Evolutionary conservation across 352 stramenopile species (phyloP).

Genomic region (Phytophthora chlamydospora): DNA sequence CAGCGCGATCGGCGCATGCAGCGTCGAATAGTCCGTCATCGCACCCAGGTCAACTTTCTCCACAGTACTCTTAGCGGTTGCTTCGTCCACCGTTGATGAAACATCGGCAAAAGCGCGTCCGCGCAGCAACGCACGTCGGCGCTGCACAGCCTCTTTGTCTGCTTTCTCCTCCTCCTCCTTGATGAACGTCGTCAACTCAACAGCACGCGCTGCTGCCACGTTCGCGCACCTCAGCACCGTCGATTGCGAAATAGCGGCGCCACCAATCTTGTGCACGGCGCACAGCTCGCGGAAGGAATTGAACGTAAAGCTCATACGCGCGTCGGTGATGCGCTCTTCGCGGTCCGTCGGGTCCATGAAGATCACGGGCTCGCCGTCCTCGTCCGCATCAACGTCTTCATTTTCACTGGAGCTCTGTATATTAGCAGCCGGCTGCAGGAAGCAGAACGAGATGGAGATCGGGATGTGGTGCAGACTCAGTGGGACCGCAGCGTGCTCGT

Average conservation of each 20-base stretch:
- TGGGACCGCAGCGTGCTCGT: slow-evolving; percentile 91
- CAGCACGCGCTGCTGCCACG: slow-evolving; percentile 77
- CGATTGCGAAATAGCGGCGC: slow-evolving; percentile 62
- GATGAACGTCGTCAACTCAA: slow-evolving; percentile 79
- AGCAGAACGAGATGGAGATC: slow-evolving; percentile 95
- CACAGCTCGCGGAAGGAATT: slow-evolving; percentile 93
- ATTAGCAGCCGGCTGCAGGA: slow-evolving; percentile 49
- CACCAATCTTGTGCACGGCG: slow-evolving; percentile 91
- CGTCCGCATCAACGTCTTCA: slow-evolving; percentile 32
- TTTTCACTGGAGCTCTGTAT: slow-evolving; percentile 12
- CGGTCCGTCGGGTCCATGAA: slow-evolving; percentile 91
- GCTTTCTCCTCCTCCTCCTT: slow-evolving; percentile 79
- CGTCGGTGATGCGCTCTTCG: slow-evolving; percentile 91
- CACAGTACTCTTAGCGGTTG: slow-evolving; percentile 36
- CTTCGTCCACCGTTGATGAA: slow-evolving; percentile 45
- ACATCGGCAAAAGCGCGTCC: slow-evolving; percentile 74
- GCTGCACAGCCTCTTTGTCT: slow-evolving; percentile 68
- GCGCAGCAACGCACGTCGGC: slow-evolving; percentile 70
- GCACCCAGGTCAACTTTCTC: slow-evolving; percentile 74
- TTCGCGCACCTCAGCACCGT: slow-evolving; percentile 82
- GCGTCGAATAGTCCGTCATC: slow-evolving; percentile 81
- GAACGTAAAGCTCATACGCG: slow-evolving; percentile 89
- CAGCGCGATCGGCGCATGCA: slow-evolving; percentile 80
- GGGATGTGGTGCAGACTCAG: slow-evolving; percentile 96
- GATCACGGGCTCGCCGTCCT: slow-evolving; percentile 56